Evolutionary conservation across 2,329 filamentous ascomycete species (phyloP), one percentile per base, ranked within the genome.

Genomic region (Phialophora tarda): DNA sequence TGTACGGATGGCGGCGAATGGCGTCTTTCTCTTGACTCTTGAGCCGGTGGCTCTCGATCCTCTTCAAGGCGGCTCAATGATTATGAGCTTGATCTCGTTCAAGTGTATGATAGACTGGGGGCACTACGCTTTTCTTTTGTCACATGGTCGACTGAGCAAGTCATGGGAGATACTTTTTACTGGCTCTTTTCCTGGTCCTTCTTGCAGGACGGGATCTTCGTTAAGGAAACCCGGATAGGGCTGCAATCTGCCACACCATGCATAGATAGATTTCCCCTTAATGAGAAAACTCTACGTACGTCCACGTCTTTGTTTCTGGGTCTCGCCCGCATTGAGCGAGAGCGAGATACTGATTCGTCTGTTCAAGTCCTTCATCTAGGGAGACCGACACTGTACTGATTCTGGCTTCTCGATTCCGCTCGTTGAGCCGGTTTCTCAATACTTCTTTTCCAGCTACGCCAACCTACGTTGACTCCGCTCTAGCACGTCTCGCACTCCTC

Each of bases 101-200:
- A 57, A 65, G 62, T 70, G 68, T 70, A 70, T 70, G 65, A 70
- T 70, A 70, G 68, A 70, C 65, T 63, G 48, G 53, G 53, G 60
- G 60, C 26, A 50, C 62, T 66, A 66, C 64, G 65, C 28, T 63
- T 64, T 38, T 24, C 47, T 26, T 61, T 59, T 64, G 34, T 44
- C 21, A 28, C 41, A 21, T 24, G 66, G 32, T 54, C 44, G 14
- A 28, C 47, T 55, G 50, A 53, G 28, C 28, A 55, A 56, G 51
- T 14, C 10, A n/a, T 28, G 24, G 59, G 14, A 44, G 24, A 26
- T 12, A 17, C 12, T 62, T 32, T 62, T 21, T 24, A 38, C 32
- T 26, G 59, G 38, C 34, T 14, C 57, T 50, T 54, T 51, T 12
- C 26, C 48, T 26, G 30, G 59, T 53, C 30, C 63, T 66, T 59